Evolutionary conservation across 129 eudicot species (phyloP).

Genomic region (Artemisia annua): DNA sequence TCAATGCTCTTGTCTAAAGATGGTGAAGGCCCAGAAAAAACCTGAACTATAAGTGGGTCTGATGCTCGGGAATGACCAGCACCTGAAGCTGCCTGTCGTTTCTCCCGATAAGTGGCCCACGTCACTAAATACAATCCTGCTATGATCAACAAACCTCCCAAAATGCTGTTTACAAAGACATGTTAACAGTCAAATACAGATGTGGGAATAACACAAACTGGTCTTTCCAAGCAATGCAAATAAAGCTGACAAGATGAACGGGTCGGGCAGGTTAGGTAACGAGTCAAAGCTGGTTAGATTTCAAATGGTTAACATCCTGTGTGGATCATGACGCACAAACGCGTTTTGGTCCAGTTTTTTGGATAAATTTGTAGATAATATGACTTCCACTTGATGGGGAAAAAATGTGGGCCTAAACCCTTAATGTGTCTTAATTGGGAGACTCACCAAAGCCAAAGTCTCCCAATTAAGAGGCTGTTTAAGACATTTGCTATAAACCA

Average conservation of each 20-base stretch:
- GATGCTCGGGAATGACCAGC: slow-evolving; percentile 32
- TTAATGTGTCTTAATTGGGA: no score
- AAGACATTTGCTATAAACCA: no score
- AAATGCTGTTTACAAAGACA: slow-evolving; percentile 50
- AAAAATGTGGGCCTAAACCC: no score
- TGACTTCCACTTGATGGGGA: no score
- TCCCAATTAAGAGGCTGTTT: no score
- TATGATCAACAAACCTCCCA: slow-evolving; percentile 80
- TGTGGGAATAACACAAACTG: not conserved
- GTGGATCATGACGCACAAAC: no score
- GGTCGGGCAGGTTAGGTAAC: no score
- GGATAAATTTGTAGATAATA: no score
- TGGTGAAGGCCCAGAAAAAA: slow-evolving; percentile 54
- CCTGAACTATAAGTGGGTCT: slow-evolving; percentile 57
- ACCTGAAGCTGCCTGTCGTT: slow-evolving; percentile 45
- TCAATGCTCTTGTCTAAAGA: slow-evolving; percentile 9
- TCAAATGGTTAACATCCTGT: no score
- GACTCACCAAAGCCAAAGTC: no score
- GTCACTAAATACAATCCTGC: slow-evolving; percentile 92
- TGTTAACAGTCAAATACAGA: slow-evolving; percentile 19
- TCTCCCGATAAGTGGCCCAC: slow-evolving; percentile 80
- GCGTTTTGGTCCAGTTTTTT: no score
- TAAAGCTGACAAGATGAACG: not conserved
- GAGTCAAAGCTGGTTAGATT: no score
- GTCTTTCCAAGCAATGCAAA: not conserved